Base-by-base conservation (phyloP, 2,329 filamentous ascomycete species). In the Diaporthe australafricana region DNA sequence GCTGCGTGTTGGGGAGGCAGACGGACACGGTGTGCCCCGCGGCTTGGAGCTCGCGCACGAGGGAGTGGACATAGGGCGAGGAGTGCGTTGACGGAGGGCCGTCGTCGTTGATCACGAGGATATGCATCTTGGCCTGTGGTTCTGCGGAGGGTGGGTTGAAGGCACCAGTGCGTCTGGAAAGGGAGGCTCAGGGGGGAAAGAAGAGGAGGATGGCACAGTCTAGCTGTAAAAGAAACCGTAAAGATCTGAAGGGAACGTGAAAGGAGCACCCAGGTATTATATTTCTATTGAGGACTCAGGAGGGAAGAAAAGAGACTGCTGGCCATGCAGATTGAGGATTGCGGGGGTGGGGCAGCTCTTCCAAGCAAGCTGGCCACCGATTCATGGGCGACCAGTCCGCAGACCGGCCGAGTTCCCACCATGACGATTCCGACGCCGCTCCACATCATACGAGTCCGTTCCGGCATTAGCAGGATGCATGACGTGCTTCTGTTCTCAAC, bases 1-100 rank as follows among this genome's bases (percentile, higher is more conserved):
- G 91, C 84, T 99, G 96, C 8, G 92, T 92, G 81, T 98, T 90
- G 1, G 96, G 96, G 17, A 99, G 89, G 75, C 96, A 93, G 63
- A 99, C 95, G 9, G 94, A 97, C 73, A 98, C 94, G n/a, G 85
- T 87, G 83, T 98, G 96, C 9, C 95, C 95, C 40, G 92, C 90
- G 70, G 86, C 83, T 80, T 94, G 90, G 65, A 96, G 90, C 68
- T 89, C 88, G 73, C 89, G 85, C 53, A 95, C 88, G 71, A 96
- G 88, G 74, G 89, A 91, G 84, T 94, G 93, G 74, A 96, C 89
- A 78, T 96, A 96, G 9, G 94, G 94, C 56, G 93, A 95, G 48
- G 93, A 93, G 79, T 92, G 89, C 73, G 91, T 88, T 40, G 92
- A 94, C 75, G 93, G 93, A 67, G 93, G 93, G 20, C 93, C 93